Conservation (phyloP, 768 basidiomycete genomes). For the Cystofilobasidium bisporidii region DNA sequence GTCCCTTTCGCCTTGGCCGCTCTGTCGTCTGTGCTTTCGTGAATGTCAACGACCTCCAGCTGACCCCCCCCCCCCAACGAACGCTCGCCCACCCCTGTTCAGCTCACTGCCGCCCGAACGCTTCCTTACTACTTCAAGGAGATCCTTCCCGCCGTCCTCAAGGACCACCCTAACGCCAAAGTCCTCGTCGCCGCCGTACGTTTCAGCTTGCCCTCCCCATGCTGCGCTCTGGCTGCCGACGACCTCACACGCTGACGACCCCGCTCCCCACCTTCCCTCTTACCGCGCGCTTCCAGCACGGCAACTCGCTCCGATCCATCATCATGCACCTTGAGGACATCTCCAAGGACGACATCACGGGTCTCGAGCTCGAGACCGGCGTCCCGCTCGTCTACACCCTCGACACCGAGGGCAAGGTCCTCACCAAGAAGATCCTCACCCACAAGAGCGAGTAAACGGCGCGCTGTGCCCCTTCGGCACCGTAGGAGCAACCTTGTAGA, state of each 20-base stretch:
- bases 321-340: constrained; percentile 34
- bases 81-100: not conserved
- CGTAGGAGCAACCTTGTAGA: no score
- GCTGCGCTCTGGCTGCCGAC: no score
- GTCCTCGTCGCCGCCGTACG: constrained; percentile 32
- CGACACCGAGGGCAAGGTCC: constrained; percentile 9
- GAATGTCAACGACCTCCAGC: no score
- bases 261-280: not conserved
- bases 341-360: constrained; percentile 32
- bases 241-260: no score
- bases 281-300: constrained; percentile 24
- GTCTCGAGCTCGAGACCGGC: constrained; percentile 31
- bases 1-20: not conserved
- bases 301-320: constrained; percentile 33
- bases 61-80: no score
- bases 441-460: not conserved
- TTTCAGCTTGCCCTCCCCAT: no score
- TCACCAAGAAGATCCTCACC: constrained; percentile 5
- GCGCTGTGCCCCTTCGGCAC: no score
- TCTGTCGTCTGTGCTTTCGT: no score
- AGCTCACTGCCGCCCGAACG: constrained; percentile 33
- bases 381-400: constrained; percentile 33
- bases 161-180: constrained; percentile 30
- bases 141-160: constrained; percentile 31
- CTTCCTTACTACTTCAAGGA: constrained; percentile 34